Conservation (phyloP, 306 rosid genomes). For the Arachis stenosperma region DNA sequence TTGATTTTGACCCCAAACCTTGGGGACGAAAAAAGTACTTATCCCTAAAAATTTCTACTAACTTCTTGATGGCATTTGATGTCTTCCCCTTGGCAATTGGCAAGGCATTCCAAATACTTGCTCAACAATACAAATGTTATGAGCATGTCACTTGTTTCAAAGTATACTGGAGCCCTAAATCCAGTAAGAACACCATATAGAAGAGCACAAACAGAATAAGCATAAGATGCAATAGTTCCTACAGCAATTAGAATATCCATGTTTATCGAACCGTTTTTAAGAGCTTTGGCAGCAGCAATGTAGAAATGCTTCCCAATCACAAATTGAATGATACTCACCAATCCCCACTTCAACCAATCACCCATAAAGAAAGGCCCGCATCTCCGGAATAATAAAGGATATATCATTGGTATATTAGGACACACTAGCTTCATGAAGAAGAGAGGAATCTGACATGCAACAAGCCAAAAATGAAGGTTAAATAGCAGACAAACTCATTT, state of each 20-base stretch:
- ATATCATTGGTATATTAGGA: constrained; percentile 80
- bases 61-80: constrained; percentile 96
- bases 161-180: too few species aligned
- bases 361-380: too few species aligned
- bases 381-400: constrained; percentile 52
- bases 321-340: constrained; percentile 91
- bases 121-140: constrained; percentile 74
- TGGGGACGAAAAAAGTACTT: too few species aligned
- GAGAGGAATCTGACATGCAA: constrained; percentile 71
- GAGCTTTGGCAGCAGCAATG: constrained; percentile 91
- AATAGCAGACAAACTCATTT: constrained; percentile 10
- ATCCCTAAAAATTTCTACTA: constrained; percentile 92
- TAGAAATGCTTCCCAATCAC: constrained; percentile 91
- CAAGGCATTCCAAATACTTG: constrained; percentile 94
- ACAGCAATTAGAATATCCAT: constrained; percentile 97
- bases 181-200: too few species aligned
- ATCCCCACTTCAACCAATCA: neutral
- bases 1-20: too few species aligned
- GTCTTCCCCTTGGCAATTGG: constrained; percentile 89
- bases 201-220: constrained; percentile 52
- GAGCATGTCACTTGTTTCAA: too few species aligned
- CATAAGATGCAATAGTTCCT: constrained; percentile 95
- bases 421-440: constrained; percentile 82
- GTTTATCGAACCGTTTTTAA: constrained; percentile 93
- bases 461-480: constrained; percentile 33